Evolutionary conservation across 306 rosid genomes (phyloP), one percentile per base, ranked within the genome.

Genomic region (Styphnolobium japonicum): DNA sequence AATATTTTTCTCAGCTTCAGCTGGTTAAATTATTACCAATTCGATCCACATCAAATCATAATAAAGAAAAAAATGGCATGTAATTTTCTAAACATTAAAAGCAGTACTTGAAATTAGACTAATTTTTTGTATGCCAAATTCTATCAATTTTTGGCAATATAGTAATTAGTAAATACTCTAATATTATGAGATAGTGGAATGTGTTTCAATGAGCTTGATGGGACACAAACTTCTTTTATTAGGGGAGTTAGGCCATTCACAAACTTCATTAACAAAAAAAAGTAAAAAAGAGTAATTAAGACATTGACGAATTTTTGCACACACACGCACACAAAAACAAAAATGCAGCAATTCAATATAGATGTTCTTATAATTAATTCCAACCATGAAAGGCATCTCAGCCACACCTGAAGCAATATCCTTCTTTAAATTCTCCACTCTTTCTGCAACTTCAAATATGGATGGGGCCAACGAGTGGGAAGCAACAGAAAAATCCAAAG

Each of bases 401-500:
- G 37, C 57, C 80, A 82, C 53, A 95, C 99, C 99, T 86, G 90
- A 80, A 80, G 92, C 96, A 61, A 96, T 90, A 76, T 96, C 97
- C 77, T 67, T 89, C 84, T 84, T 88, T 74, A 84, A 55, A 27
- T 68, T 86, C 81, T 90, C 98, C 82, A 96, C 89, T 82, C 88
- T 92, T 71, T 92, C 92, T 81, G 89, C 84, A 53, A 82, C 92
- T 87, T 90, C 87, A 76, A 87, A 72, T 83, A 80, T 80, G 71
- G 87, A 88, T 57, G 99, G 99, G 76, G 89, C 91, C 75, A 93
- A 77, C 42, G 27, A 55, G 19, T 90, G 96, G 80, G 98, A 90
- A 40, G 90, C 92, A 48, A 48, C 31, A 42, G 94, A 97, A 65
- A 93, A 93, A 16, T 93, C 93, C 77, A 96, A 80, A 77, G 99